Evolutionary conservation across 331 rosid species (phyloP), one percentile per base, ranked within the genome.

Genomic region (Spiraea crenata): DNA sequence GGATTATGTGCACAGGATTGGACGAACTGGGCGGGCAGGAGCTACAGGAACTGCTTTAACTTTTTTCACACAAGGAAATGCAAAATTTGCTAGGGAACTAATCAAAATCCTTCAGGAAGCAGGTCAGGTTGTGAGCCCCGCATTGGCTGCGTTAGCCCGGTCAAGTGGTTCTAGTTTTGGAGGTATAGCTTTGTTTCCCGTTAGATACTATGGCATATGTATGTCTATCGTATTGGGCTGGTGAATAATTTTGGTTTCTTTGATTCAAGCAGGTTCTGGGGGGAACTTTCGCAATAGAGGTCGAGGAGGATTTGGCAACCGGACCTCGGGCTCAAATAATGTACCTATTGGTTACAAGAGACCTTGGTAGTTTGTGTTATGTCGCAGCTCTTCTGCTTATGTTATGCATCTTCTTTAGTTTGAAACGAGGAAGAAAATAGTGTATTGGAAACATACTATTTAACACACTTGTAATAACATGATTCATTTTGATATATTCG

Each of bases 11-110:
- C 99, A 95, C 85, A 74, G 99, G 75, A 95, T 95, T 48, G 97
- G 99, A 74, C 90, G 99, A 56, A 95, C 99, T 7, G 99, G 99
- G 56, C 96, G 99, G 73, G 99, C 99, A 60, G 99, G 99, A 8
- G 99, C 99, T 40, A 91, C 77, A 80, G 99, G 99, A 84, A 89
- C 89, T 20, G 97, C 99, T 16, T 74, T 76, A 76, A 89, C 96
- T 11, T 95, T 95, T 56, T 91, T 95, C 34, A 95, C 97, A 3
- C 88, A 78, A 19, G 85, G 85, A 9, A 95, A 95, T 65, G 90
- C 83, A 47, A 95, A 83, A 83, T 87, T 57, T n/a, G 89, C 96
- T 3, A 76, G 88, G 81, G 93, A 89, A 5, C 83, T 95, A 77
- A 75, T 89, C 20, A 91, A 88, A 85, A 91, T 95, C 66, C 80